Conservation (phyloP, 345 rosid genomes). For the Lepidium didymum region DNA sequence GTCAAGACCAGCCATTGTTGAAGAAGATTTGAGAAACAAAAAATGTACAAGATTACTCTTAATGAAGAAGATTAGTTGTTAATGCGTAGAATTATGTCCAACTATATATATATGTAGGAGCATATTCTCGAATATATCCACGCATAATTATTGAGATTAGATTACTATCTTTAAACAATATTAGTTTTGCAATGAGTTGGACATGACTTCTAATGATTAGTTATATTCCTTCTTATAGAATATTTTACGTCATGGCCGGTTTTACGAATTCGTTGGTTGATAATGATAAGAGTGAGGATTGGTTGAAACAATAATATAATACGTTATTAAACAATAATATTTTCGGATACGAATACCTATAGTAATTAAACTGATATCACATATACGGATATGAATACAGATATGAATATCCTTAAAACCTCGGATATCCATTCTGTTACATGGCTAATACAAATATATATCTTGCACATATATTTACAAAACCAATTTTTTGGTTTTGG, state of each 20-base stretch:
- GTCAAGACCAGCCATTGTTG: slow-evolving; percentile 38
- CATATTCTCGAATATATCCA: background rate
- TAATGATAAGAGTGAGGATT: slow-evolving; percentile 6
- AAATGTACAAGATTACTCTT: background rate
- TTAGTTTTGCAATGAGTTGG: background rate
- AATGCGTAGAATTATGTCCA: background rate
- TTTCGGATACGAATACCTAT: too few relatives aligned
- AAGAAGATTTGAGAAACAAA: background rate
- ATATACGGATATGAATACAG: too few relatives aligned
- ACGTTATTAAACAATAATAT: background rate
- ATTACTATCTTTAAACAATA: background rate
- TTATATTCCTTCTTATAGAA: background rate
- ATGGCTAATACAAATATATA: background rate
- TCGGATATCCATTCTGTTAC: too few relatives aligned
- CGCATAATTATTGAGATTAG: background rate
- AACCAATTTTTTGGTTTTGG: background rate
- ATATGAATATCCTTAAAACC: too few relatives aligned
- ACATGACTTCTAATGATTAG: slow-evolving; percentile 15
- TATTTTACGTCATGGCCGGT: slow-evolving; percentile 10
- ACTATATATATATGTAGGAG: slow-evolving; percentile 6
- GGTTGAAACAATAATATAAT: background rate
- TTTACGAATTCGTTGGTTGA: background rate
- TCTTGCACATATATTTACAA: background rate
- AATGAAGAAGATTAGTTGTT: background rate
- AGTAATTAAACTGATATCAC: too few relatives aligned